These are phyloP conservation scores for Gastrodia elata DNA, from an alignment of 106 monocot species.

Conservation along the genomic window DNA sequence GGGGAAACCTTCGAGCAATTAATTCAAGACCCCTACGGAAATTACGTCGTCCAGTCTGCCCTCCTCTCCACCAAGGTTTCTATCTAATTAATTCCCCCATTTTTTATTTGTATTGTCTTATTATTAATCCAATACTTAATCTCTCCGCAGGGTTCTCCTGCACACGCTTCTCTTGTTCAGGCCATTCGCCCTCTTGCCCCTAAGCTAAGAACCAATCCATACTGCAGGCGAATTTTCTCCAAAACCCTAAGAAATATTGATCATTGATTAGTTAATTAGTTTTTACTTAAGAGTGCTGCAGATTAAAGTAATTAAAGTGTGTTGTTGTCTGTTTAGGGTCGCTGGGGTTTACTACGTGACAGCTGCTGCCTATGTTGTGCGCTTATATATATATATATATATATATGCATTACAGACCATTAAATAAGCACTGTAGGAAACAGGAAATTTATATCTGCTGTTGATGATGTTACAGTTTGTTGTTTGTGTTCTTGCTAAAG, in stretches of 20 bases:
- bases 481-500: no score
- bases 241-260: neutral
- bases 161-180: slow-evolving; percentile 13
- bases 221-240: slow-evolving; percentile 31
- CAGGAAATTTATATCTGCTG: neutral
- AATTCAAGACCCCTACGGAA: slow-evolving; percentile 77
- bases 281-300: no score
- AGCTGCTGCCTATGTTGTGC: no score
- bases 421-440: neutral
- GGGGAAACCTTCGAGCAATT: slow-evolving; percentile 48
- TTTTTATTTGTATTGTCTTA: no score
- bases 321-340: neutral
- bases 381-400: no score
- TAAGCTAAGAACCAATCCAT: slow-evolving; percentile 25
- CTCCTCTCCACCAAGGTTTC: slow-evolving; percentile 53
- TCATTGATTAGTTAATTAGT: no score
- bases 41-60: slow-evolving; percentile 88
- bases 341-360: no score
- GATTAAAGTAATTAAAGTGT: neutral
- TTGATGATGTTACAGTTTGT: neutral
- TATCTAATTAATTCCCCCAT: neutral
- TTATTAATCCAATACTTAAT: no score
- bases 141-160: slow-evolving; percentile 18
- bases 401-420: neutral
- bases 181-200: slow-evolving; percentile 25